phyloP scores from a whole-genome alignment of 345 rosid genomes.

The Eucalyptus pumila region DNA sequence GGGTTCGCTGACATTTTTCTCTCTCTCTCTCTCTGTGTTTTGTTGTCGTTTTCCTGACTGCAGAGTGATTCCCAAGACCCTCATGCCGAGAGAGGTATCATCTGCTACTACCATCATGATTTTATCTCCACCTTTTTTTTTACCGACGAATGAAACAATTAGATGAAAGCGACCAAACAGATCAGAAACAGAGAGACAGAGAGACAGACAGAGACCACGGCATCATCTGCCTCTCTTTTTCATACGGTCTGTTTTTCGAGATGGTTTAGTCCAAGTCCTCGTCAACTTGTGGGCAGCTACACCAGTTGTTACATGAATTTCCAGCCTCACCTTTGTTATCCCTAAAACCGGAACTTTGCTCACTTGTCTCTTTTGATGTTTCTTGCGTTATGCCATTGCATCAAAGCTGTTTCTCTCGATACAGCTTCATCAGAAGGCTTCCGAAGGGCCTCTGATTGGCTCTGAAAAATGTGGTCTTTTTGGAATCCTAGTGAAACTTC shows the following conservation, averaged over 20 bases:
- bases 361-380: neutral
- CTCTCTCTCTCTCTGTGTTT: neutral
- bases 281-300: neutral
- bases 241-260: neutral
- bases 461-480: neutral
- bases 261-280: neutral
- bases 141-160: neutral
- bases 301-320: neutral
- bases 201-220: neutral
- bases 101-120: neutral
- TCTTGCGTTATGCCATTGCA: neutral
- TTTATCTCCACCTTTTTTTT: neutral
- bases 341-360: neutral
- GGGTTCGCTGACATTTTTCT: neutral
- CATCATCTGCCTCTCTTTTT: neutral
- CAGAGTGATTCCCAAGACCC: conserved; percentile 18
- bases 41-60: neutral
- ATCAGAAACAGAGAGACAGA: neutral
- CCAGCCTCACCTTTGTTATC: conserved; percentile 5
- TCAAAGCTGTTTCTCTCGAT: neutral
- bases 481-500: neutral
- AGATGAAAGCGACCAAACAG: neutral
- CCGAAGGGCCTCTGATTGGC: neutral
- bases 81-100: conserved; percentile 15
- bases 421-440: neutral